A percentile compares a stretch with the other conserved stretches of the same genome.
phyloP scores from a whole-genome alignment of 2,329 filamentous ascomycete genomes.

The Triangularia setosa region DNA sequence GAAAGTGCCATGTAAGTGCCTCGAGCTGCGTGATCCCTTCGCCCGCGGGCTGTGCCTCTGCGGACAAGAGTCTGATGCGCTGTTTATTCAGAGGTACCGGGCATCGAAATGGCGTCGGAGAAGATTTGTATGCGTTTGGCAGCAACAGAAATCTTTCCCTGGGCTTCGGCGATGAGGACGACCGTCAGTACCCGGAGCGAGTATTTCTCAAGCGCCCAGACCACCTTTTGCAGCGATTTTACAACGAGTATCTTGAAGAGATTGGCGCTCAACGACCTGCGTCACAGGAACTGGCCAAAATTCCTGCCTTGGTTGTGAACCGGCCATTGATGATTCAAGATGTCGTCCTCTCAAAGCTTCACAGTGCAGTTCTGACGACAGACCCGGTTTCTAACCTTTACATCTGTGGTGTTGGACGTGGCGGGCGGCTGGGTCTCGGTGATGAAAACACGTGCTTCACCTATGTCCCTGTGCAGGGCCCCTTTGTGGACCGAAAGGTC shows the following conservation, averaged over 20 bases:
- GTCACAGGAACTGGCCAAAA: conserved; percentile 40
- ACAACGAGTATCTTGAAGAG: conserved; percentile 61
- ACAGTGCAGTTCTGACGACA: conserved; percentile 81
- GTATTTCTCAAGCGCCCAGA: conserved; percentile 72
- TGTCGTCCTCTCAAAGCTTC: conserved; percentile 83
- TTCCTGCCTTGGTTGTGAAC: conserved; percentile 70
- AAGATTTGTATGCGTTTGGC: conserved; percentile 90
- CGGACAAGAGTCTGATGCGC: conserved; percentile 14
- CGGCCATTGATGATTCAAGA: conserved; percentile 74
- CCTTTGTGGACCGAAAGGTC: conserved; percentile 70
- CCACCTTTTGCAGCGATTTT: conserved; percentile 69
- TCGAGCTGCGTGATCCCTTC: not conserved
- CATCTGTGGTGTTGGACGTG: conserved; percentile 85
- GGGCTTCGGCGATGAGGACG: conserved; percentile 91
- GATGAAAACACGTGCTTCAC: conserved; percentile 86
- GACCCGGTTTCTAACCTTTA: conserved; percentile 90
- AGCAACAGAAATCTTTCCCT: conserved; percentile 94
- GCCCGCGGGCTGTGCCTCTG: not conserved
- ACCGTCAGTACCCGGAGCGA: conserved; percentile 88
- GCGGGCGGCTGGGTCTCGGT: conserved; percentile 82
- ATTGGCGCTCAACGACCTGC: conserved; percentile 36
- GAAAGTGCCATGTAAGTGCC: conserved; percentile 28
- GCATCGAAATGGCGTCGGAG: conserved; percentile 45
- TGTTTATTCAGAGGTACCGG: conserved; percentile 12
- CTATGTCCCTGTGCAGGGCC: conserved; percentile 77